Percentiles rank a stretch among this genome's conserved stretches.
These are phyloP conservation scores for Pulveroboletus ravenelii DNA, from an alignment of 768 basidiomycete species.

Conservation along the genomic window DNA sequence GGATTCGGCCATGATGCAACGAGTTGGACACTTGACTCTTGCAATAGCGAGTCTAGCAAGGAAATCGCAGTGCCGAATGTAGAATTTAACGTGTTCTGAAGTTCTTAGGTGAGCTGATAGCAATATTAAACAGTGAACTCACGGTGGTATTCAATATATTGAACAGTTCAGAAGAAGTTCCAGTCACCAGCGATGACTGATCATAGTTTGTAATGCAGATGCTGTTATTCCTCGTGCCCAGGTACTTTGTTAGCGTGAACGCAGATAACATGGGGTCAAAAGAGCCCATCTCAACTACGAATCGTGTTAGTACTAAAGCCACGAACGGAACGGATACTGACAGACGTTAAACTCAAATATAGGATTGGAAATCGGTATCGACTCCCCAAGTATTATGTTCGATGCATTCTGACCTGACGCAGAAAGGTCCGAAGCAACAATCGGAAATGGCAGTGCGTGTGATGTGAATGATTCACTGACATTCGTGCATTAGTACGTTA, in stretches of 20 bases:
- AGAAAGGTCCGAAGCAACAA: constrained; percentile 29
- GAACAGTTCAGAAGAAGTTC: constrained; percentile 37
- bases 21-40: constrained; percentile 23
- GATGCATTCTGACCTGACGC: constrained; percentile 25
- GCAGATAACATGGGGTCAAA: constrained; percentile 43
- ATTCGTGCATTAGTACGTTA: not conserved
- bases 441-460: constrained; percentile 37
- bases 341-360: constrained; percentile 35
- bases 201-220: constrained; percentile 34
- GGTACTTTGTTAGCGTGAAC: constrained; percentile 41
- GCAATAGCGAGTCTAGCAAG: constrained; percentile 18
- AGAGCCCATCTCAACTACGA: constrained; percentile 37
- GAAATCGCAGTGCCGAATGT: constrained; percentile 10
- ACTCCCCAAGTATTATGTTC: constrained; percentile 15
- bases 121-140: not conserved
- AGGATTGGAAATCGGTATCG: constrained; percentile 30
- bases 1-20: constrained; percentile 35
- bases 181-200: constrained; percentile 35
- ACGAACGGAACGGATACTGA: constrained; percentile 10
- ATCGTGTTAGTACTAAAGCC: not conserved
- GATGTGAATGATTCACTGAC: constrained; percentile 31
- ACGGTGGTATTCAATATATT: constrained; percentile 29
- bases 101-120: not conserved
- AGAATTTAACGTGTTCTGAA: constrained; percentile 12
- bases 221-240: constrained; percentile 36